Conservation (phyloP, 495 filamentous ascomycete species). For the Penicillium cosmopolitanum region DNA sequence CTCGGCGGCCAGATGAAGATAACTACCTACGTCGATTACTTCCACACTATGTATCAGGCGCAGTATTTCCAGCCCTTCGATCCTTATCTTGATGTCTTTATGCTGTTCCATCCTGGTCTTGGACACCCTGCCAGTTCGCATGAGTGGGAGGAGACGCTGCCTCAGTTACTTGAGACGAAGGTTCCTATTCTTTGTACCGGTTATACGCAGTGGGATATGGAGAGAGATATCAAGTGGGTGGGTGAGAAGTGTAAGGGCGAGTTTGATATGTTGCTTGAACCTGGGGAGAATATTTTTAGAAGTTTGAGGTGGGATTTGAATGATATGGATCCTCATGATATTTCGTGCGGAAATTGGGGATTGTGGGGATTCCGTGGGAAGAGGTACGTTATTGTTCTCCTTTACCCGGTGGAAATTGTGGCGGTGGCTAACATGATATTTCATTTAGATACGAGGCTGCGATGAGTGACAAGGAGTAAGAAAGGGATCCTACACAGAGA, state of each 20-base stretch:
- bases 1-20: constrained; percentile 88
- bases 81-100: constrained; percentile 95
- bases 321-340: constrained; percentile 90
- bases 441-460: constrained; percentile 46
- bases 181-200: constrained; percentile 90
- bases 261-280: constrained; percentile 88
- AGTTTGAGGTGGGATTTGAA: constrained; percentile 97
- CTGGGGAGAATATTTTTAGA: constrained; percentile 91
- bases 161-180: constrained; percentile 90
- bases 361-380: constrained; percentile 97
- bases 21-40: constrained; percentile 96
- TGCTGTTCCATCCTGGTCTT: constrained; percentile 94
- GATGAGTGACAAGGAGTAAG: constrained; percentile 20
- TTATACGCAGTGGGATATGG: constrained; percentile 94
- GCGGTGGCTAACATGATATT: too few species aligned
- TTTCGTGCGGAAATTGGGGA: constrained; percentile 96
- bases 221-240: constrained; percentile 88
- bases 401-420: too few species aligned
- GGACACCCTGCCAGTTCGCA: constrained; percentile 90
- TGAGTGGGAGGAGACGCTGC: constrained; percentile 91
- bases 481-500: too few species aligned
- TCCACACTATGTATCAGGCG: constrained; percentile 91
- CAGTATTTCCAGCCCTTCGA: constrained; percentile 90
- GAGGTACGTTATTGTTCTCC: constrained; percentile 42
- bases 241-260: constrained; percentile 80